Conservation (phyloP, 352 stramenopile genomes). For the Albugo laibachii region DNA sequence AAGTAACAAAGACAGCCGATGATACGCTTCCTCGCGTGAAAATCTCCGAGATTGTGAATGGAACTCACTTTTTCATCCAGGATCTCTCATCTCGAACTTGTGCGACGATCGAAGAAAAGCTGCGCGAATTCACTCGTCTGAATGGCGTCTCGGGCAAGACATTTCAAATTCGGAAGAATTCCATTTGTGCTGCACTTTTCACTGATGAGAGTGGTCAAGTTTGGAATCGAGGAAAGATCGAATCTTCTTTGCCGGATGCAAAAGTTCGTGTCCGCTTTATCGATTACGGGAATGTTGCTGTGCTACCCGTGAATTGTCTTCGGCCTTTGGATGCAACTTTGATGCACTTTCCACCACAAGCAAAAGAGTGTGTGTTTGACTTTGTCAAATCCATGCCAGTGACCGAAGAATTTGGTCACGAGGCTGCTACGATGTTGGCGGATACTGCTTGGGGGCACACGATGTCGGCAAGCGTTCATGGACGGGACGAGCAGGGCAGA, state of each 20-base stretch:
- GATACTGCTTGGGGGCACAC: constrained; percentile 85
- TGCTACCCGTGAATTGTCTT: constrained; percentile 65
- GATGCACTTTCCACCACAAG: constrained; percentile 76
- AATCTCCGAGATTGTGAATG: constrained; percentile 89
- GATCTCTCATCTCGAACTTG: constrained; percentile 75
- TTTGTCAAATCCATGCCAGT: constrained; percentile 71
- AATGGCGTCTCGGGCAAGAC: constrained; percentile 78
- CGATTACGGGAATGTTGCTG: constrained; percentile 90
- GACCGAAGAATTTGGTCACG: constrained; percentile 83
- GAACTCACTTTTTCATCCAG: constrained; percentile 88
- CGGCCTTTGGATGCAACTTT: constrained; percentile 81
- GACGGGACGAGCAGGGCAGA: constrained; percentile 44
- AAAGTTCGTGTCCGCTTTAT: constrained; percentile 81
- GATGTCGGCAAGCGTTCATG: constrained; percentile 52
- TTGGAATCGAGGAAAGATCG: constrained; percentile 90
- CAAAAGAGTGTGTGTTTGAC: constrained; percentile 65
- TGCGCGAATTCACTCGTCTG: constrained; percentile 82
- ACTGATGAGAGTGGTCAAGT: constrained; percentile 83
- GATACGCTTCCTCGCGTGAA: constrained; percentile 58
- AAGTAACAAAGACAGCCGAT: constrained; percentile 10
- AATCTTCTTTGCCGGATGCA: constrained; percentile 40
- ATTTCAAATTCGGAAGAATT: constrained; percentile 82
- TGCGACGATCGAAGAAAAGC: constrained; percentile 82
- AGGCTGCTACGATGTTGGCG: constrained; percentile 81
- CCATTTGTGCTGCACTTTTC: constrained; percentile 87